A percentile compares a stretch with the other conserved stretches of the same genome.
Evolutionary conservation across 306 rosid species (phyloP).

Genomic region (Hylodesmum podocarpum): DNA sequence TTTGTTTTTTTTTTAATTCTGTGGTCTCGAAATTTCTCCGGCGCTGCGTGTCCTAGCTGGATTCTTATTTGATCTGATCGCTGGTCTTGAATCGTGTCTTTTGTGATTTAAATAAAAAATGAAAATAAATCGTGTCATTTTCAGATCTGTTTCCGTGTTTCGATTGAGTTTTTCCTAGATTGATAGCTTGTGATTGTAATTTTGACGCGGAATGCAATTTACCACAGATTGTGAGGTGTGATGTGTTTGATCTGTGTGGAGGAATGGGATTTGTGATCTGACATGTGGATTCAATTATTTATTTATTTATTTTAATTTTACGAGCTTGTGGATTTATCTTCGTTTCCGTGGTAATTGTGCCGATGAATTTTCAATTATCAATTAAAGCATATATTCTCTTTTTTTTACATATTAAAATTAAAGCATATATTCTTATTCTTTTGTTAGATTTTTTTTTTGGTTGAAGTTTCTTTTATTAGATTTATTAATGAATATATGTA

Average conservation of each 20-base stretch:
- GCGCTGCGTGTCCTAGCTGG: slow-evolving; percentile 18
- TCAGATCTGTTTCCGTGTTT: slow-evolving; percentile 28
- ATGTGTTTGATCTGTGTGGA: slow-evolving; percentile 15
- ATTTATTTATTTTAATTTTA: background rate
- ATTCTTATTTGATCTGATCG: slow-evolving; percentile 21
- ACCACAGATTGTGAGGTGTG: background rate
- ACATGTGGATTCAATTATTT: background rate
- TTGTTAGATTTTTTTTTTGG: slow-evolving; percentile 8
- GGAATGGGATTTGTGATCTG: background rate
- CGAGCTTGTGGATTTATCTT: background rate
- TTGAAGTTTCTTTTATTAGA: slow-evolving; percentile 2
- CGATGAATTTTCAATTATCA: background rate
- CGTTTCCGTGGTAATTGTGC: background rate
- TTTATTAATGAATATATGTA: background rate
- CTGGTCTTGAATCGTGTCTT: background rate
- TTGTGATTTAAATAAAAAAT: background rate
- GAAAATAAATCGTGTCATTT: background rate
- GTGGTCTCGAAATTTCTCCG: background rate
- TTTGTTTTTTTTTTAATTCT: background rate
- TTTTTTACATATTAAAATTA: background rate
- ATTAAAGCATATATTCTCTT: background rate
- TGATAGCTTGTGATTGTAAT: background rate
- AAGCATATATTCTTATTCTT: background rate
- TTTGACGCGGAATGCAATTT: background rate
- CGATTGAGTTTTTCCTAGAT: background rate